Evolutionary conservation across 78 protist genomes (phyloP).

Genomic region (Dictyostelium intermedium): DNA sequence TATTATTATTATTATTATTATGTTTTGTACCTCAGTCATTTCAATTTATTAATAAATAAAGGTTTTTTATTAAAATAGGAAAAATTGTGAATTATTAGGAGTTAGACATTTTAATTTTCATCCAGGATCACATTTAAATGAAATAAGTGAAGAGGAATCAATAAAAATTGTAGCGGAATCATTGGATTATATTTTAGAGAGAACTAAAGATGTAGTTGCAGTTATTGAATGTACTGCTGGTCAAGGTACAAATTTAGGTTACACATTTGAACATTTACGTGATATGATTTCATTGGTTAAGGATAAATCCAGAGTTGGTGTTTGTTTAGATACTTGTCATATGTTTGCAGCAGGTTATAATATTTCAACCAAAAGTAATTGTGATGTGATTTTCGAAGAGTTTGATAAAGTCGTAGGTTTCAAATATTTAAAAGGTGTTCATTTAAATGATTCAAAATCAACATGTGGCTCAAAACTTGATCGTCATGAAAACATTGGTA

Average conservation of each 20-base stretch:
- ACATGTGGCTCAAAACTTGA: conserved; percentile 38
- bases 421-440: conserved; percentile 65
- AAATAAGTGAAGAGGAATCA: conserved; percentile 32
- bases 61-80: background rate
- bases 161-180: conserved; percentile 26
- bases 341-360: conserved; percentile 86
- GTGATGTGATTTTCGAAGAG: conserved; percentile 32
- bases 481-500: conserved; percentile 79
- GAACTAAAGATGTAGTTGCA: conserved; percentile 6
- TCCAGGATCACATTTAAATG: conserved; percentile 75
- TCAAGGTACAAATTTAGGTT: conserved; percentile 57
- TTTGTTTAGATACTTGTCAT: conserved; percentile 89
- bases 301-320: conserved; percentile 81
- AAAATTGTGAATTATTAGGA: conserved; percentile 64
- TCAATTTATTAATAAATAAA: too few relatives aligned
- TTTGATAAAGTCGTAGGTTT: conserved; percentile 82
- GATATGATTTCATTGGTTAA: conserved; percentile 50
- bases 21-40: too few relatives aligned
- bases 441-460: conserved; percentile 79
- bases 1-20: too few relatives aligned
- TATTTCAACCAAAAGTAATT: conserved; percentile 6
- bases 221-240: conserved; percentile 83
- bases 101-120: conserved; percentile 70
- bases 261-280: conserved; percentile 68
- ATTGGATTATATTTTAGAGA: conserved; percentile 19